Base-by-base conservation (phyloP, 2,329 filamentous ascomycete genomes). In the Colletotrichum viniferum region DNA sequence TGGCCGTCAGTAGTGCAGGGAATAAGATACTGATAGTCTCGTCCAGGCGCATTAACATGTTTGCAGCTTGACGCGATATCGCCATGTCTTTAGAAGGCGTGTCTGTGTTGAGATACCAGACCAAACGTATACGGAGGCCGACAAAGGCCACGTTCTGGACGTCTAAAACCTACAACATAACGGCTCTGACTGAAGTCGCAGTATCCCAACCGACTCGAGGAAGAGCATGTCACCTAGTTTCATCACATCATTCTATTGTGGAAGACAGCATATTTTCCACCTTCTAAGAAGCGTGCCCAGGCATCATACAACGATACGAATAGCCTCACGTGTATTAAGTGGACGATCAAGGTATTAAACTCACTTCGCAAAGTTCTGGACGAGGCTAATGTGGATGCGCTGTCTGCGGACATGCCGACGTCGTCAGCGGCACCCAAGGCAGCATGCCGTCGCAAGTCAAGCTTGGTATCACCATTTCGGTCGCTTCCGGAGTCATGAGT, bases 141-240 rank as follows among this genome's bases (percentile, higher is more conserved):
- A n/a, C 38, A 1, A 9, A 48, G 1, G 38, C 18, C 38, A 21
- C 10, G 18, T 6, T 9, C 4, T 12, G 12, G 43, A 21, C n/a
- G 43, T 52, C n/a, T 7, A 13, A 7, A 2, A 52, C 13, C 0
- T 52, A 21, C n/a, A 4, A 7, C n/a, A 7, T 52, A 4, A 52
- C 10, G n/a, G 12, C 10, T 7, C 2, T 21, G 43, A n/a, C 9
- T 21, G 43, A 13, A 21, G 12, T 52, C 6, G 7, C 12, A 48
- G 18, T 48, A 21, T 48, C 18, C 38, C 18, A 21, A 7, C 43
- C 43, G 6, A 13, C n/a, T 4, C 43, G 0, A 3, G 43, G 6
- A 13, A 52, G 3, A 52, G 10, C 3, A 21, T 52, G 10, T 24
- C n/a, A 7, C 2, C 1, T 7, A 0, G 5, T 24, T 7, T 1